A percentile compares a stretch with the other conserved stretches of the same genome.
Evolutionary conservation across 176 grass and related monocot genomes (phyloP).

Genomic region (Carex pumila): DNA sequence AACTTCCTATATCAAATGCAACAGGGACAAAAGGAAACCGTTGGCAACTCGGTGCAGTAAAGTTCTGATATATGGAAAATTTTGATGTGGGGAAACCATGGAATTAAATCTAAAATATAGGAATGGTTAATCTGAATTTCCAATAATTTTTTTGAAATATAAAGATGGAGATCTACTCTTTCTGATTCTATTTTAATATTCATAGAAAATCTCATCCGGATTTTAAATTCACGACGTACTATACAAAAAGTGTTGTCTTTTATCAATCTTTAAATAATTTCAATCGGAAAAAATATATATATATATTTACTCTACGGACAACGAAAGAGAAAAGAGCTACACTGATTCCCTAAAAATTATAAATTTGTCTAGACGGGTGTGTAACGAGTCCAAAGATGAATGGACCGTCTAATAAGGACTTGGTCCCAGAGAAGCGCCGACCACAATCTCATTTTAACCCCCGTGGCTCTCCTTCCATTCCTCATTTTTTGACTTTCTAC

Average conservation of each 20-base stretch:
- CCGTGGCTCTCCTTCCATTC: background rate
- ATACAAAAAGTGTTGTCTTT: no score
- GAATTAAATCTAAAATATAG: background rate
- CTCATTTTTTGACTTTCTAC: background rate
- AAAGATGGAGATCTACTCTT: no score
- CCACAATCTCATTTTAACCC: background rate
- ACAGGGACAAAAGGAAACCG: background rate
- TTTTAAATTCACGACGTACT: no score
- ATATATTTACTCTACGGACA: no score
- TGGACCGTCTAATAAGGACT: background rate
- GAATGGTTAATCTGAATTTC: background rate
- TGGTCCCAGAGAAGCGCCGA: background rate
- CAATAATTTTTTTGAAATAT: background rate
- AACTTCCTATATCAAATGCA: background rate
- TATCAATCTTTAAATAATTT: no score
- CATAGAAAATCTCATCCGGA: no score
- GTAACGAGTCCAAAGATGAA: background rate
- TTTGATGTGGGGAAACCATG: background rate
- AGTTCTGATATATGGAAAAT: background rate
- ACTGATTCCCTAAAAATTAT: background rate
- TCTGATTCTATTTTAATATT: no score
- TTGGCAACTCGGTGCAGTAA: background rate
- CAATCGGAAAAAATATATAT: no score
- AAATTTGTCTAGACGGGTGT: no score
- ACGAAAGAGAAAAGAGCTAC: background rate